Base-by-base conservation (phyloP, 805 yeast species). In the Saturnispora gosingensis region DNA sequence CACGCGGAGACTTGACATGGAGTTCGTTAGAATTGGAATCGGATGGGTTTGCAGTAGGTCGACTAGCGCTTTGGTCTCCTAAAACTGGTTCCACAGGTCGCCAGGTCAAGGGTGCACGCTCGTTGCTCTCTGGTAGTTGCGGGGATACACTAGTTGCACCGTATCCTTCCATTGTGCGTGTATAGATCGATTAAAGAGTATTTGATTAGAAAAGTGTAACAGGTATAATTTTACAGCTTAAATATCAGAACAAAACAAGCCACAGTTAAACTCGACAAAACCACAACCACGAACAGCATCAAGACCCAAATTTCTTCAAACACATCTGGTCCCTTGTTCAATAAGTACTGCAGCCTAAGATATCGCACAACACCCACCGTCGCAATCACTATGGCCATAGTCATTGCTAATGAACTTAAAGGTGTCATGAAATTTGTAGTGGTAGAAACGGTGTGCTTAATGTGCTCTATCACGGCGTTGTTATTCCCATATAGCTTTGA, bases 1-100 rank as follows among this genome's bases (percentile, higher is more conserved):
- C 56, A 22, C 49, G 51, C 0, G 68, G 67, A 6, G 35, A 50
- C 38, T 59, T 60, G 16, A 58, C 55, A 25, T 50, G 27, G 9
- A 47, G 50, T 15, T 45, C 28, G 28, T 25, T 25, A 25, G 13
- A 18, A 16, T 18, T 13, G 10, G 42, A 10, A 18, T 38, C 7
- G 42, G 42, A 5, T 5, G 39, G 9, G 22, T 8, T 32, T 27
- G 9, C 24, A 25, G 4, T 7, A 27, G 27, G 25, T 40, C n/a
- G 24, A 13, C 20, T 24, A 11, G 24, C 25, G 24, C 8, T 22
- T 10, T 13, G 25, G 20, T 13, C 40, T 11, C 8, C 11, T 8
- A 20, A 36, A 8, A n/a, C 25, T 18, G n/a, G 25, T 38, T n/a
- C 42, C 24, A 38, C 11, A 38, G 42, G 42, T 38, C 42, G 42